phyloP scores from a whole-genome alignment of 176 grass and related monocot genomes.

The Poa pratensis region DNA sequence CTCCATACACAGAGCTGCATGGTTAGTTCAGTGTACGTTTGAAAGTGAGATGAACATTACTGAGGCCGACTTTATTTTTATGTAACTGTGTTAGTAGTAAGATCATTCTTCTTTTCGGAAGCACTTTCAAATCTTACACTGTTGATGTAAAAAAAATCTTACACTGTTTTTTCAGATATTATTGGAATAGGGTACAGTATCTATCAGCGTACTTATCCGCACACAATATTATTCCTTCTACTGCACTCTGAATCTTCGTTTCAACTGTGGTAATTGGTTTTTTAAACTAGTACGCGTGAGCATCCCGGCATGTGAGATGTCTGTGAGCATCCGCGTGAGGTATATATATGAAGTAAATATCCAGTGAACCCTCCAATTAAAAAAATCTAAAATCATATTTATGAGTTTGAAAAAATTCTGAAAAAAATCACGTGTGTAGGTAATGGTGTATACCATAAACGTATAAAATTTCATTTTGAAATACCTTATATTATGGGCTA shows the following conservation, averaged over 20 bases:
- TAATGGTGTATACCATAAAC: no score
- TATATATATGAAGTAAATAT: no score
- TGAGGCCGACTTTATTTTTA: neutral
- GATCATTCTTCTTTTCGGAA: no score
- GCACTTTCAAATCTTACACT: neutral
- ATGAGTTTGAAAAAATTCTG: no score
- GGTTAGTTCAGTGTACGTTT: neutral
- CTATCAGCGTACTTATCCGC: neutral
- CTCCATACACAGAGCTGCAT: neutral
- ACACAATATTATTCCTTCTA: neutral
- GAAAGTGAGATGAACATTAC: constrained; percentile 18
- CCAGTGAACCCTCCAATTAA: no score
- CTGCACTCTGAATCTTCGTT: neutral
- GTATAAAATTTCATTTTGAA: no score
- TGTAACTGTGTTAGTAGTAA: neutral
- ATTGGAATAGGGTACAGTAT: neutral
- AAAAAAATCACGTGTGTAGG: no score
- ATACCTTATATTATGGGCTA: no score
- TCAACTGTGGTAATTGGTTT: neutral
- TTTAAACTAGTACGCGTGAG: neutral
- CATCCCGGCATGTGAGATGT: neutral
- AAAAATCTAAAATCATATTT: no score
- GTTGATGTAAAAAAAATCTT: neutral
- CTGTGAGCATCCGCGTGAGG: neutral
- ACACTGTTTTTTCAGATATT: no score